A percentile compares a stretch with the other conserved stretches of the same genome.
Evolutionary conservation across 129 eudicot species (phyloP).

Genomic region (Ambrosia trifida): DNA sequence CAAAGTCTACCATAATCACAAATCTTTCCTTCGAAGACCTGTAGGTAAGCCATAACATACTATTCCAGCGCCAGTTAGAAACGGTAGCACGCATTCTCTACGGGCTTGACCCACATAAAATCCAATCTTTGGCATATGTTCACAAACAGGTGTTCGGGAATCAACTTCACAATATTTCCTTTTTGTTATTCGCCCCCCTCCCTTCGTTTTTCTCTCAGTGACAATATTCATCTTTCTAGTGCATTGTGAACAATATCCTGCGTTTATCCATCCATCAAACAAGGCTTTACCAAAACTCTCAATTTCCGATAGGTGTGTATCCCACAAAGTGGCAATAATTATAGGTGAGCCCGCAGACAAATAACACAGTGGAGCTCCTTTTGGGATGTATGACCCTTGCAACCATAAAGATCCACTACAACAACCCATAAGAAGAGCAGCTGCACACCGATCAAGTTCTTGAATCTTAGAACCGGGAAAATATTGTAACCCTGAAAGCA

Average conservation of each 20-base stretch:
- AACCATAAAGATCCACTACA: slow-evolving; percentile 78
- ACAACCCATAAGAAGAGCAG: slow-evolving; percentile 85
- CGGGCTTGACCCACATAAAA: slow-evolving; percentile 83
- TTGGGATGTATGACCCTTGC: slow-evolving; percentile 70
- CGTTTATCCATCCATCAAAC: slow-evolving; percentile 71
- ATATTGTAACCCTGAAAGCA: slow-evolving; percentile 75
- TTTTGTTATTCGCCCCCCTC: slow-evolving; percentile 31
- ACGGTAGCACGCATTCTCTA: slow-evolving; percentile 66
- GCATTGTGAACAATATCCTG: slow-evolving; percentile 66
- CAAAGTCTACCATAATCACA: slow-evolving; percentile 19
- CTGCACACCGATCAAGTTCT: slow-evolving; percentile 77
- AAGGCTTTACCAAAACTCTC: slow-evolving; percentile 88
- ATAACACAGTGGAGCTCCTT: slow-evolving; percentile 79
- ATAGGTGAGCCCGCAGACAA: slow-evolving; percentile 86
- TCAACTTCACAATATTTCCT: slow-evolving; percentile 22
- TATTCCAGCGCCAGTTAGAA: slow-evolving; percentile 80
- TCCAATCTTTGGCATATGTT: slow-evolving; percentile 70
- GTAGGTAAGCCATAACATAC: slow-evolving; percentile 98
- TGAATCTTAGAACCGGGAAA: slow-evolving; percentile 71
- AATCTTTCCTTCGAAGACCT: slow-evolving; percentile 52
- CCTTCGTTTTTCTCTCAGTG: slow-evolving; percentile 38
- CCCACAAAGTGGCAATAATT: slow-evolving; percentile 91
- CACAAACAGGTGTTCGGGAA: slow-evolving; percentile 38
- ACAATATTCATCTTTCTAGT: slow-evolving; percentile 38
- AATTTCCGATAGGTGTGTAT: slow-evolving; percentile 88